These are phyloP conservation scores for Macrolepiota dolichaula DNA, from an alignment of 768 basidiomycete genomes.

Conservation along the genomic window DNA sequence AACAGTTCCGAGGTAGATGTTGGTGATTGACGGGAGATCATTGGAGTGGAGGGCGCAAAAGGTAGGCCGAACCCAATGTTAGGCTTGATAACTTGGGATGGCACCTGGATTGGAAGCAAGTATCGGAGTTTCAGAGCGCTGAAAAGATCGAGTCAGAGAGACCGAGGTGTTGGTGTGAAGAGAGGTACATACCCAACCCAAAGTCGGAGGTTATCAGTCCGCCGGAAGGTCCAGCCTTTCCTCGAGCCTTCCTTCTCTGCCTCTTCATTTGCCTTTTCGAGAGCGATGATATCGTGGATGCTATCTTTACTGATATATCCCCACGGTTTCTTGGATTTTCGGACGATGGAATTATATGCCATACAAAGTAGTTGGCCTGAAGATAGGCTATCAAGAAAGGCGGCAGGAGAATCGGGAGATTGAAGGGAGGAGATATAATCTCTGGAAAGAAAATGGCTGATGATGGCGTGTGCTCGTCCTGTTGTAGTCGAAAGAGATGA, in stretches of 20 bases:
- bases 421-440: constrained; percentile 22
- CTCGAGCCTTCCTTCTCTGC: constrained; percentile 39
- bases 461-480: constrained; percentile 67
- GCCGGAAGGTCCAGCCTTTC: constrained; percentile 76
- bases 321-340: constrained; percentile 82
- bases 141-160: constrained; percentile 1
- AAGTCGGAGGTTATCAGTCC: constrained; percentile 80
- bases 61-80: constrained; percentile 18
- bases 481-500: constrained; percentile 5
- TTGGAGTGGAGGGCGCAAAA: constrained; percentile 20
- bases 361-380: constrained; percentile 80
- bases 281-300: constrained; percentile 74
- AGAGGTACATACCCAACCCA: constrained; percentile 72
- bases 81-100: constrained; percentile 30
- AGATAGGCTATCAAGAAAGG: constrained; percentile 54
- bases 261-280: constrained; percentile 50
- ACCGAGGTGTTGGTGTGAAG: background rate
- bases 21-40: constrained; percentile 13
- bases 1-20: constrained; percentile 23
- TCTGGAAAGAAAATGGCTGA: constrained; percentile 58
- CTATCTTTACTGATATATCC: constrained; percentile 77
- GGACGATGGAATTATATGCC: constrained; percentile 78
- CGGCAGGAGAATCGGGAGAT: constrained; percentile 24
- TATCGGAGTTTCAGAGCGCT: constrained; percentile 86
- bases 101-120: constrained; percentile 62